phyloP scores from a whole-genome alignment of 2,329 filamentous ascomycete species.

The Penicillium sp. region DNA sequence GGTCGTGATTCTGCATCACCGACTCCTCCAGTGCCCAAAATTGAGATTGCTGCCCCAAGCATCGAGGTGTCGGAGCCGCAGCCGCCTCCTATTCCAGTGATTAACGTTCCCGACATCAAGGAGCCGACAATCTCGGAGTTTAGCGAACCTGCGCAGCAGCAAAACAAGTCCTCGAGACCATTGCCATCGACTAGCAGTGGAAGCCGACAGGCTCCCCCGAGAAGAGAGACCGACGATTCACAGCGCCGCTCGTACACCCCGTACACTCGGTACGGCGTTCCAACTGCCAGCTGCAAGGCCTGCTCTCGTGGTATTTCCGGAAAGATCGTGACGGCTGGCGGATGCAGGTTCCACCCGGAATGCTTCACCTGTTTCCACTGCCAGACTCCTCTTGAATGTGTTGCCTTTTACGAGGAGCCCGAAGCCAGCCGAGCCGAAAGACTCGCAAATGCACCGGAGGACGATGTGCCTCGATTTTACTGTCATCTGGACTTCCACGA shows the following conservation, averaged over 20 bases:
- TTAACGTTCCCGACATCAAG: slow-evolving; percentile 48
- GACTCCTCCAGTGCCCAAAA: slow-evolving; percentile 39
- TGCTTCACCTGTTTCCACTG: slow-evolving; percentile 91
- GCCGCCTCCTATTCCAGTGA: slow-evolving; percentile 40
- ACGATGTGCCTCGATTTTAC: slow-evolving; percentile 73
- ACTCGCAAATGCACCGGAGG: slow-evolving; percentile 58
- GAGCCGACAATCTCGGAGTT: slow-evolving; percentile 38
- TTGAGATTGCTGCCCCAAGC: slow-evolving; percentile 23
- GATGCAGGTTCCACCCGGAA: slow-evolving; percentile 80
- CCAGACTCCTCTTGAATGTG: slow-evolving; percentile 80
- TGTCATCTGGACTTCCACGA: slow-evolving; percentile 99
- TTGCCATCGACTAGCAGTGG: slow-evolving; percentile 14
- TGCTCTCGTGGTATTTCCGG: slow-evolving; percentile 82
- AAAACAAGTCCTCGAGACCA: slow-evolving; percentile 12
- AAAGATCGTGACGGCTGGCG: slow-evolving; percentile 78
- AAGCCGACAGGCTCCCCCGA: slow-evolving; percentile 26
- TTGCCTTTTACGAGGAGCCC: slow-evolving; percentile 94
- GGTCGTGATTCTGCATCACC: slow-evolving; percentile 23
- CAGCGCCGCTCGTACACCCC: slow-evolving; percentile 35
- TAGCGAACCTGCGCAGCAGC: slow-evolving; percentile 12
- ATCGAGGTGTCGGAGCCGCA: slow-evolving; percentile 46
- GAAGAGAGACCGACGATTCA: slow-evolving; percentile 36
- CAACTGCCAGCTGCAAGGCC: slow-evolving; percentile 73
- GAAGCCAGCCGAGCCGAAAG: slow-evolving; percentile 64
- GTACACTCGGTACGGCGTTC: slow-evolving; percentile 47